Percentiles rank a stretch among this genome's conserved stretches.
Conservation (phyloP, 192 early-diverging fungal genomes). For the Paraglomus brasilianum region DNA sequence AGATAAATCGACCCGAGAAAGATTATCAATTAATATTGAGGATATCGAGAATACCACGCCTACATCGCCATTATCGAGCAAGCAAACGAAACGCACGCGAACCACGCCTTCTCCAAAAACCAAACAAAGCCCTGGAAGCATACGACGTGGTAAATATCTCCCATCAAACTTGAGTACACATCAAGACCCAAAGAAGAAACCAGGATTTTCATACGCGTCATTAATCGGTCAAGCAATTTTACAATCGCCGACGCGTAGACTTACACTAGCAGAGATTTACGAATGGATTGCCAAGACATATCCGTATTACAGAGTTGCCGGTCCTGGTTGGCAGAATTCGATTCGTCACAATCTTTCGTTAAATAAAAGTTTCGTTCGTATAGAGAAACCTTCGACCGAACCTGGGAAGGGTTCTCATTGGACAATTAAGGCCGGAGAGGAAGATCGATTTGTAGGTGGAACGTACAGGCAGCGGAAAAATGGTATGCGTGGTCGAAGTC, state of each 20-base stretch:
- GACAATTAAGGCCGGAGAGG: conserved; percentile 53
- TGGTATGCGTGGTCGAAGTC: too few species aligned
- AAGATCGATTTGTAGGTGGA: conserved; percentile 12
- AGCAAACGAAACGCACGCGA: too few species aligned
- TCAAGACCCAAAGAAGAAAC: neutral
- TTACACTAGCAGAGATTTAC: conserved; percentile 16
- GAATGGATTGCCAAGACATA: conserved; percentile 15
- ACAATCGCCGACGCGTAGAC: neutral
- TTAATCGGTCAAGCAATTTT: conserved; percentile 15
- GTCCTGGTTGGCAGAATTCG: conserved; percentile 60
- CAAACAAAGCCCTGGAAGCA: too few species aligned
- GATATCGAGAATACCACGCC: too few species aligned
- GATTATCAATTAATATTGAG: too few species aligned
- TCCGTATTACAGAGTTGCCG: conserved; percentile 1
- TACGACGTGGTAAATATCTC: too few species aligned
- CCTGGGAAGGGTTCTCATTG: conserved; percentile 68
- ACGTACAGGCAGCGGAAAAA: too few species aligned
- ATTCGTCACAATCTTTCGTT: conserved; percentile 88
- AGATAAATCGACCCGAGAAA: too few species aligned
- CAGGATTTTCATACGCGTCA: conserved; percentile 18
- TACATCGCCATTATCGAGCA: too few species aligned
- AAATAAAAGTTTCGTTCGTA: conserved; percentile 78
- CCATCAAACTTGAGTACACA: neutral
- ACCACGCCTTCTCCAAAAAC: too few species aligned
- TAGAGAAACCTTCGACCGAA: conserved; percentile 67